Evolutionary conservation across 768 basidiomycete species (phyloP), one percentile per base, ranked within the genome.

Genomic region (Gymnopilus dilepis): DNA sequence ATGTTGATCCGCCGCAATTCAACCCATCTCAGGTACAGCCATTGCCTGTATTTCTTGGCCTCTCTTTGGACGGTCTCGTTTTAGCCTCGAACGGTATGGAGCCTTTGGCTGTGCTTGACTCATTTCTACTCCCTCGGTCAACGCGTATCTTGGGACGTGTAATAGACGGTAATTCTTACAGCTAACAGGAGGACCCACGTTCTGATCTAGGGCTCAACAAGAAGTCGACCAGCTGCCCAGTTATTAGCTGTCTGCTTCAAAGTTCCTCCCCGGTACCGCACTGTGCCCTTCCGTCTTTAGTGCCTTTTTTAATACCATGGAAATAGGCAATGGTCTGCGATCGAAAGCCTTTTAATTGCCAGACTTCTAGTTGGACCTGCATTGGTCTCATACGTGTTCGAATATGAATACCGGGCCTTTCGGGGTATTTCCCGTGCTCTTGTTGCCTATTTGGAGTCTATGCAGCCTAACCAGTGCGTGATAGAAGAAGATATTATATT

Each of bases 201-300:
- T 55, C 38, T 55, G 37, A 40, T 40, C 19, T 30, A 40, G n/a
- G 53, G 24, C 34, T 42, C 22, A 13, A 28, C 48, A 30, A 26
- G 34, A 41, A 54, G 47, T n/a, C 28, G 15, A n/a, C 9, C 6
- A 17, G 26, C 13, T 28, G 17, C 9, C 21, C 22, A 22, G 43
- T 24, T 24, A 8, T 50, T 55, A 50, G n/a, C 28, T 53, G 30
- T 56, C 26, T 34, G 31, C 45, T 58, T 54, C 50, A 24, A 22
- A 31, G 47, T 54, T 38, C 58, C 50, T 64, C 48, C 28, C 63
- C 63, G 63, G 63, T 60, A 64, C 63, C 63, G 63, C 55, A 56
- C 50, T 57, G n/a, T 22, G 12, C 21, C 45, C 34, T 30, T 48
- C 30, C n/a, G 34, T 38, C 34, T 37, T 37, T 50, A 50, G 30